phyloP scores from a whole-genome alignment of 2,329 filamentous ascomycete genomes.

The Drechslera avenae region DNA sequence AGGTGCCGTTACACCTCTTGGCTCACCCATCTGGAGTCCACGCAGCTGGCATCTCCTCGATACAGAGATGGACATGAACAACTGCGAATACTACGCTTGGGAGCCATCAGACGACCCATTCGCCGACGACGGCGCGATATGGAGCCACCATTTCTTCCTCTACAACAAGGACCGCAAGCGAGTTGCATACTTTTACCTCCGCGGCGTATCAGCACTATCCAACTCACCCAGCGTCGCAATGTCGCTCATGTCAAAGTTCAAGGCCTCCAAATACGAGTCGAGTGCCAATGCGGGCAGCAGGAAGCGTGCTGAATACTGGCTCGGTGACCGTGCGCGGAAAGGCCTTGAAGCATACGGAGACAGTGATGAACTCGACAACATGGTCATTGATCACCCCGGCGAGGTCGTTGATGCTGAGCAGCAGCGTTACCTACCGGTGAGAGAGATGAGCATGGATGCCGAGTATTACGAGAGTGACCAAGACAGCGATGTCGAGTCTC shows the following conservation, averaged over 20 bases:
- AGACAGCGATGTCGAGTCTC: constrained; percentile 43
- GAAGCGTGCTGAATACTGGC: constrained; percentile 88
- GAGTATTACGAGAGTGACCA: constrained; percentile 41
- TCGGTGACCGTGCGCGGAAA: constrained; percentile 67
- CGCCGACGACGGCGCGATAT: constrained; percentile 90
- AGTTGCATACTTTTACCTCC: constrained; percentile 90
- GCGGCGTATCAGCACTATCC: constrained; percentile 80
- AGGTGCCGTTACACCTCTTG: constrained; percentile 55
- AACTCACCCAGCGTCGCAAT: constrained; percentile 59
- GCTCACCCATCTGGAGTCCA: constrained; percentile 76
- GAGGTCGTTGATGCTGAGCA: constrained; percentile 48
- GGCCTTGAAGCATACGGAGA: constrained; percentile 52
- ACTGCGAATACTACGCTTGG: constrained; percentile 90
- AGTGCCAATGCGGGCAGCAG: constrained; percentile 64
- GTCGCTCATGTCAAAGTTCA: constrained; percentile 46
- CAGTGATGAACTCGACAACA: constrained; percentile 52
- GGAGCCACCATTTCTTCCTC: constrained; percentile 96
- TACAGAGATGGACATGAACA: constrained; percentile 88
- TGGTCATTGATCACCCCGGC: constrained; percentile 47
- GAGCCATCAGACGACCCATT: constrained; percentile 88
- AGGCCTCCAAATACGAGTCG: constrained; percentile 53
- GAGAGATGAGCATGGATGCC: constrained; percentile 39
- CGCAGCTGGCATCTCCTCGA: constrained; percentile 92
- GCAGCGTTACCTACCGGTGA: constrained; percentile 43
- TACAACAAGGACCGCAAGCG: constrained; percentile 93